Conservation (phyloP, 495 filamentous ascomycete genomes). For the Hypomontagnella submonticulosa region DNA sequence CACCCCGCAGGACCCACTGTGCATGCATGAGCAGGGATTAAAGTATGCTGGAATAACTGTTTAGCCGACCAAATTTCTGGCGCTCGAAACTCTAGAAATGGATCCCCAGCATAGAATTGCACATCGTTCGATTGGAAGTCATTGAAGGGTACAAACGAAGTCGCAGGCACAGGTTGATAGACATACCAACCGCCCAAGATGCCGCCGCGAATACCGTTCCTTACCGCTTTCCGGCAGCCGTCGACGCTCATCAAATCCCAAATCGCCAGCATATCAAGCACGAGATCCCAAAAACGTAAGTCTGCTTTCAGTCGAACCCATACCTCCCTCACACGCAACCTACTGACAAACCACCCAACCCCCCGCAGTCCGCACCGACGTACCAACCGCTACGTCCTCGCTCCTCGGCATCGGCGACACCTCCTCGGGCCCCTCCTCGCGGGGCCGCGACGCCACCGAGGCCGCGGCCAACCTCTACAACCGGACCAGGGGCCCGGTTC, state of each 20-base stretch:
- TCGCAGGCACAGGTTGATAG: slow-evolving; percentile 1
- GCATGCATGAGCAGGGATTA: slow-evolving; percentile 9
- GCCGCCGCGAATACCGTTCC: slow-evolving; percentile 44
- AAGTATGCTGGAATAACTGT: slow-evolving; percentile 29
- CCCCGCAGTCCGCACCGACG: slow-evolving; percentile 20
- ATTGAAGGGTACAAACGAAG: slow-evolving; percentile 7
- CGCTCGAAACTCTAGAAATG: not conserved
- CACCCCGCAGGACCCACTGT: slow-evolving; percentile 12
- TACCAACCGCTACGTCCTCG: slow-evolving; percentile 26
- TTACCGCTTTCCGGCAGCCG: slow-evolving; percentile 39
- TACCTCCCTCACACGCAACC: not conserved
- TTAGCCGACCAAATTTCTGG: slow-evolving; percentile 31
- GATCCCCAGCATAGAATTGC: not conserved
- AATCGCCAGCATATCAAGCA: slow-evolving; percentile 37
- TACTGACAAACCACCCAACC: slow-evolving; percentile 35
- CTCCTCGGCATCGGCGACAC: slow-evolving; percentile 35
- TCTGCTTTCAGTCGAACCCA: not conserved
- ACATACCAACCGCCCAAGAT: slow-evolving; percentile 38
- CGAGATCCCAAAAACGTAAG: slow-evolving; percentile 30
- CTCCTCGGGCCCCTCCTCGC: slow-evolving; percentile 13
- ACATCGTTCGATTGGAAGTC: not conserved
- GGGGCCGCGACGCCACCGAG: slow-evolving; percentile 3
- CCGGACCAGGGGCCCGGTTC: slow-evolving; percentile 3
- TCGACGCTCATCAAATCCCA: slow-evolving; percentile 27
- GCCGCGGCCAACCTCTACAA: slow-evolving; percentile 26